These are phyloP conservation scores for Boletus rubroflammeus DNA, from an alignment of 768 basidiomycete genomes.

Conservation along the genomic window DNA sequence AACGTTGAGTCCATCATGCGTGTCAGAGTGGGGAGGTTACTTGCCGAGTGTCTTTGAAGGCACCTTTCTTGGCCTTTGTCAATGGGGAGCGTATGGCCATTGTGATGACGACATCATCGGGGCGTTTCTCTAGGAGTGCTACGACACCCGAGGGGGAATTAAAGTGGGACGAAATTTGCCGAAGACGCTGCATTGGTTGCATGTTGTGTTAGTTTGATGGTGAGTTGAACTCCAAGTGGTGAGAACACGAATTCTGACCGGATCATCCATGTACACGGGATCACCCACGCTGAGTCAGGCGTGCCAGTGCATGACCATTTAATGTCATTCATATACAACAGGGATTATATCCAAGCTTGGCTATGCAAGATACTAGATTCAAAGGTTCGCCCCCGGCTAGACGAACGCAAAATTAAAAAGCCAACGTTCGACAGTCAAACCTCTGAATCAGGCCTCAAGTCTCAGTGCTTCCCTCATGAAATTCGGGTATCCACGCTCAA, in stretches of 20 bases:
- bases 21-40: conserved; percentile 15
- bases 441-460: background rate
- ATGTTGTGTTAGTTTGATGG: conserved; percentile 33
- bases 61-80: conserved; percentile 75
- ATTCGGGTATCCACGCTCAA: conserved; percentile 9
- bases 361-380: background rate
- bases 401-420: background rate
- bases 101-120: conserved; percentile 80
- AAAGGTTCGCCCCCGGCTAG: too few species aligned
- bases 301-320: too few species aligned
- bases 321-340: background rate
- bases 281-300: too few species aligned
- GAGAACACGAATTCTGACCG: too few species aligned
- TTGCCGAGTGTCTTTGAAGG: conserved; percentile 64
- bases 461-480: conserved; percentile 3
- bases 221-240: background rate
- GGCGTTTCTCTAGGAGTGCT: conserved; percentile 53
- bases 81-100: conserved; percentile 75
- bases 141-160: conserved; percentile 43
- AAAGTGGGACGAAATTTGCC: conserved; percentile 62
- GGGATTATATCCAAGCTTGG: background rate
- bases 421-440: background rate
- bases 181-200: conserved; percentile 48
- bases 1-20: conserved; percentile 8
- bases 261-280: background rate